Evolutionary conservation across 495 filamentous ascomycete species (phyloP).

Genomic region (Penicillium argentinense): DNA sequence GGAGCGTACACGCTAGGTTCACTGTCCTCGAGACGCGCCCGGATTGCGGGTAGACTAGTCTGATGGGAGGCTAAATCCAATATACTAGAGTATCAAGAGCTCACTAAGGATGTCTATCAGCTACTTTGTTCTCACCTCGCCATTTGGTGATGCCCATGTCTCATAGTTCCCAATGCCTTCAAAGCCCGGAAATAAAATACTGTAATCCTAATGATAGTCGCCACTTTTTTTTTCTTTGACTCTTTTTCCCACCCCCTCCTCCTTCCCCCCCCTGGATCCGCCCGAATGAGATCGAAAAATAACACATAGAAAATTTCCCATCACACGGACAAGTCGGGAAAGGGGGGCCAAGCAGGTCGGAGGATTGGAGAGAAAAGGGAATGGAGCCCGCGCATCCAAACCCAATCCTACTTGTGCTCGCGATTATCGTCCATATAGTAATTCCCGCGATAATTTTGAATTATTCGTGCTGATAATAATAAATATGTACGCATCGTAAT

Average conservation of each 20-base stretch:
- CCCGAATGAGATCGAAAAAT: constrained; percentile 9
- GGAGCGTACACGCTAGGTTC: constrained; percentile 43
- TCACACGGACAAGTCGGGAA: constrained; percentile 22
- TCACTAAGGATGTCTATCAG: constrained; percentile 2
- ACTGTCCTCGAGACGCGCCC: constrained; percentile 27
- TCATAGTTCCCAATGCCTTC: too few relatives aligned
- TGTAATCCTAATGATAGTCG: neutral
- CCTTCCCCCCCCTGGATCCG: constrained; percentile 3
- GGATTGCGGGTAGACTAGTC: constrained; percentile 47
- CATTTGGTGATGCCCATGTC: too few relatives aligned
- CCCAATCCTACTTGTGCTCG: too few relatives aligned
- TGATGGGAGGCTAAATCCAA: constrained; percentile 36
- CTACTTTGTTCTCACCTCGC: constrained; percentile 8
- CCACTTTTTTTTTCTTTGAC: neutral
- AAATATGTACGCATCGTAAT: too few relatives aligned
- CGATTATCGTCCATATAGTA: neutral
- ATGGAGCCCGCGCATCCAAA: too few relatives aligned
- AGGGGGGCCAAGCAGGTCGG: constrained; percentile 29
- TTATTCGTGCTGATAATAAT: too few relatives aligned
- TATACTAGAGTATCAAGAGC: constrained; percentile 18
- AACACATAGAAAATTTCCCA: constrained; percentile 10
- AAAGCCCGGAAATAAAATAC: too few relatives aligned
- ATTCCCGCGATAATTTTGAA: too few relatives aligned
- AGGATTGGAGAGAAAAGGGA: constrained; percentile 25
- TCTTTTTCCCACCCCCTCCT: neutral